Evolutionary conservation across 2,329 filamentous ascomycete genomes (phyloP).

Genomic region (Sporothrix sp.): DNA sequence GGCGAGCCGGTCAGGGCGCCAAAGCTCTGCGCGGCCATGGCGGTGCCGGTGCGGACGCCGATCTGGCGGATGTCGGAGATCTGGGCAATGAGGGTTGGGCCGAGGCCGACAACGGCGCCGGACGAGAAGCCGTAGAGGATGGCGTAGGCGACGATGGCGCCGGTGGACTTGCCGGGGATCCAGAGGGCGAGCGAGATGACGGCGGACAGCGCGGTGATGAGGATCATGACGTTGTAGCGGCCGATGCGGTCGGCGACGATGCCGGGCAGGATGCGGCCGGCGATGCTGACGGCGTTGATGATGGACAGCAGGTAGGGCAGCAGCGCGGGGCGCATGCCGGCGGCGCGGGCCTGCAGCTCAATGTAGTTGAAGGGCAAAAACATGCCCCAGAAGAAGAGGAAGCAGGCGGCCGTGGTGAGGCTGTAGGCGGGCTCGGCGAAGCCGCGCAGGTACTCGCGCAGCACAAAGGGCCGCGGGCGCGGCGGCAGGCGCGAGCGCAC

Average conservation of each 20-base stretch:
- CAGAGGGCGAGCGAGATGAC: slow-evolving; percentile 33
- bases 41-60: slow-evolving; percentile 47
- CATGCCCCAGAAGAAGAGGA: slow-evolving; percentile 48
- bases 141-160: slow-evolving; percentile 49
- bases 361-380: slow-evolving; percentile 47
- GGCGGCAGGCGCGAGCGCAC: slow-evolving; percentile 29
- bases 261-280: slow-evolving; percentile 43
- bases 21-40: slow-evolving; percentile 47
- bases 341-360: slow-evolving; percentile 36
- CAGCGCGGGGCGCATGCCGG: slow-evolving; percentile 33
- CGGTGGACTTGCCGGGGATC: slow-evolving; percentile 35
- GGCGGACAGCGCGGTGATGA: slow-evolving; percentile 35
- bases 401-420: slow-evolving; percentile 35
- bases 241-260: slow-evolving; percentile 34
- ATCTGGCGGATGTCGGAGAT: slow-evolving; percentile 51
- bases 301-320: slow-evolving; percentile 43
- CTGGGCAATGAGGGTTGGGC: slow-evolving; percentile 48
- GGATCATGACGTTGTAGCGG: slow-evolving; percentile 34
- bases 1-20: slow-evolving; percentile 49
- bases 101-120: slow-evolving; percentile 52
- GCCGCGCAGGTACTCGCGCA: slow-evolving; percentile 37
- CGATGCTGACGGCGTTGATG: slow-evolving; percentile 44
- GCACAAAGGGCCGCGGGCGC: slow-evolving; percentile 29
- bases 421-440: slow-evolving; percentile 37
- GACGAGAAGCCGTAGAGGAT: slow-evolving; percentile 55